These are phyloP conservation scores for Coprinopsis strossmayeri DNA, from an alignment of 768 basidiomycete genomes.

Conservation along the genomic window DNA sequence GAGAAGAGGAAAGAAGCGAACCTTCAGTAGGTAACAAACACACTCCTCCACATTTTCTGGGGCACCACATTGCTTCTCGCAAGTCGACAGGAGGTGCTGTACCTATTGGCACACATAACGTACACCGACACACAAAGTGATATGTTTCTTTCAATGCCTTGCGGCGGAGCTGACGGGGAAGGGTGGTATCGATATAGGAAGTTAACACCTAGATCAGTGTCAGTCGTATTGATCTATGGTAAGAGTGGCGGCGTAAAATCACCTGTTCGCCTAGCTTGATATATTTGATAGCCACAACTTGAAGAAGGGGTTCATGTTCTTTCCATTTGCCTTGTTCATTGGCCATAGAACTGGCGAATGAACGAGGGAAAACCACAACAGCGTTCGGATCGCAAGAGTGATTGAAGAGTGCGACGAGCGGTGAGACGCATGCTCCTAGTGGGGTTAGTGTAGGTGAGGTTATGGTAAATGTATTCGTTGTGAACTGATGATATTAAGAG, in stretches of 20 bases:
- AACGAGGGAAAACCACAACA: slow-evolving; percentile 82
- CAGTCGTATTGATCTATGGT: neutral
- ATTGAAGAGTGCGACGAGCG: slow-evolving; percentile 73
- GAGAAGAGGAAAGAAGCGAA: slow-evolving; percentile 17
- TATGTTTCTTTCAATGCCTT: slow-evolving; percentile 63
- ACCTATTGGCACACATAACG: slow-evolving; percentile 35
- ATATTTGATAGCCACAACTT: slow-evolving; percentile 63
- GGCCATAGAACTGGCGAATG: slow-evolving; percentile 18
- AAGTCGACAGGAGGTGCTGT: slow-evolving; percentile 41
- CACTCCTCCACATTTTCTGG: slow-evolving; percentile 58
- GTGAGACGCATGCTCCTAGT: slow-evolving; percentile 81
- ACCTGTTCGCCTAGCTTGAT: slow-evolving; percentile 72
- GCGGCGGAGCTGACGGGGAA: slow-evolving; percentile 52
- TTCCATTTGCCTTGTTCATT: slow-evolving; percentile 12
- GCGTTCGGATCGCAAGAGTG: slow-evolving; percentile 89
- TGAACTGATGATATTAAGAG: slow-evolving; percentile 54
- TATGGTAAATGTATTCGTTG: slow-evolving; percentile 86
- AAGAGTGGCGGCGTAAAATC: slow-evolving; percentile 9
- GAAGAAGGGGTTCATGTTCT: slow-evolving; percentile 54
- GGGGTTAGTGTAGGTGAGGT: slow-evolving; percentile 73
- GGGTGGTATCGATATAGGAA: slow-evolving; percentile 80
- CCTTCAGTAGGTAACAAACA: slow-evolving; percentile 61
- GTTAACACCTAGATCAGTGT: slow-evolving; percentile 54
- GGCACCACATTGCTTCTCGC: slow-evolving; percentile 64
- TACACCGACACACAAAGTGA: slow-evolving; percentile 69